A percentile compares a stretch with the other conserved stretches of the same genome.
phyloP scores from a whole-genome alignment of 2,329 filamentous ascomycete species.

The Rutstroemia sp. region DNA sequence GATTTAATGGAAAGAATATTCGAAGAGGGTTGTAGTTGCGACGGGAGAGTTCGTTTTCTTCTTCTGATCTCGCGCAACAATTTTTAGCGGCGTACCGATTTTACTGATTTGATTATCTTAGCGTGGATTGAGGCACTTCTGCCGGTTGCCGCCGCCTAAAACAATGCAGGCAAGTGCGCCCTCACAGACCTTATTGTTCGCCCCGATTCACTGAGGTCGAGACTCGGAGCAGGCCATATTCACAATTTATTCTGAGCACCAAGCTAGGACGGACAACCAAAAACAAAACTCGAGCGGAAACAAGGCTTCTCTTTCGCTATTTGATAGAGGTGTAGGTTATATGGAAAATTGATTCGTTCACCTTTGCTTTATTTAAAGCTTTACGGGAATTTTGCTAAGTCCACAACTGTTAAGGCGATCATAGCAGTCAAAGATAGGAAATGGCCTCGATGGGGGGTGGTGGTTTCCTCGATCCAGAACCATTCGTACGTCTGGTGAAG shows the following conservation, averaged over 20 bases:
- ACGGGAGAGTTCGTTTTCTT: too few relatives aligned
- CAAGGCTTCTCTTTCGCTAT: not conserved
- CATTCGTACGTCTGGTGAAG: conserved; percentile 23
- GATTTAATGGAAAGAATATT: conserved; percentile 20
- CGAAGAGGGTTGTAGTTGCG: not conserved
- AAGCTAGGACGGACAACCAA: not conserved
- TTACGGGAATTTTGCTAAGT: not conserved
- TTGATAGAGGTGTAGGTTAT: not conserved
- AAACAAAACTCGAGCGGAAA: not conserved
- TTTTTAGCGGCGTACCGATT: not conserved
- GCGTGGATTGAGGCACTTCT: not conserved
- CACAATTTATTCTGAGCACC: not conserved
- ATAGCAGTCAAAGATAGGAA: conserved; percentile 2
- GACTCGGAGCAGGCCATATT: not conserved
- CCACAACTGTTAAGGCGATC: too few relatives aligned
- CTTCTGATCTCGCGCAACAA: not conserved
- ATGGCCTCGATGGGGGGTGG: conserved; percentile 30
- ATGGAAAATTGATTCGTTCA: not conserved
- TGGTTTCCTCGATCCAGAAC: conserved; percentile 24
- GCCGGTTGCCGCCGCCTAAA: not conserved
- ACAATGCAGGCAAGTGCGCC: not conserved
- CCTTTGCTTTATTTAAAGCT: not conserved
- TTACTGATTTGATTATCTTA: conserved; percentile 7
- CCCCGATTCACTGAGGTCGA: too few relatives aligned
- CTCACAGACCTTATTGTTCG: too few relatives aligned